Evolutionary conservation across 805 yeast species (phyloP), one percentile per base, ranked within the genome.

Genomic region (Maudiozyma saulgeensis): DNA sequence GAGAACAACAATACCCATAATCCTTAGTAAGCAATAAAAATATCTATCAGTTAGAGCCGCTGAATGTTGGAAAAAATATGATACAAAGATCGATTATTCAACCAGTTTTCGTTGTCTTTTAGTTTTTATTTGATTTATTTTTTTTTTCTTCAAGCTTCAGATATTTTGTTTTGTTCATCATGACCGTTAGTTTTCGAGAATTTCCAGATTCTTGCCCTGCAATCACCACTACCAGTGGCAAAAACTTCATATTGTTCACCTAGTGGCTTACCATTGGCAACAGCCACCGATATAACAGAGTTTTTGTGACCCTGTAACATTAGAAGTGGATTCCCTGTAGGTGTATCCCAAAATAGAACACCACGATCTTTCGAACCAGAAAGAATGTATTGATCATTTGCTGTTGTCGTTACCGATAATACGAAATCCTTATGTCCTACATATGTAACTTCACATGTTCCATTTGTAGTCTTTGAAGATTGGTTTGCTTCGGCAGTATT

Each of bases 311-410:
- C 98, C 72, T 89, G 97, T 59, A 93, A 76, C 96, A 90, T 88
- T 63, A 91, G 76, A 68, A 88, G 80, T 49, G 96, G 95, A 68
- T 87, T 90, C 54, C 96, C 97, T 11, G 90, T 79, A 41, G 75
- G 74, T 60, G 91, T 90, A 66, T 91, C 96, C 99, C 99, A 91
- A 74, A 91, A 85, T 54, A 90, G 85, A 48, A 91, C 97, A 48
- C 97, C 96, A 61, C 98, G 83, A 73, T 91, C 99, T 69, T 91
- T 91, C 31, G 96, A 89, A 47, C 98, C 99, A 0, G 96, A 86
- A 50, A 91, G 74, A 49, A 91, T 84, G 73, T 87, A 91, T 66
- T 87, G 84, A 60, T 86, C 87, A 67, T 89, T 93, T 43, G 96
- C 96, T 2, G 98, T 89, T 35, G 95, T 82, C 60, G 97, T 91